phyloP scores from a whole-genome alignment of 306 rosid genomes.

The Begonia fuchsioides region DNA sequence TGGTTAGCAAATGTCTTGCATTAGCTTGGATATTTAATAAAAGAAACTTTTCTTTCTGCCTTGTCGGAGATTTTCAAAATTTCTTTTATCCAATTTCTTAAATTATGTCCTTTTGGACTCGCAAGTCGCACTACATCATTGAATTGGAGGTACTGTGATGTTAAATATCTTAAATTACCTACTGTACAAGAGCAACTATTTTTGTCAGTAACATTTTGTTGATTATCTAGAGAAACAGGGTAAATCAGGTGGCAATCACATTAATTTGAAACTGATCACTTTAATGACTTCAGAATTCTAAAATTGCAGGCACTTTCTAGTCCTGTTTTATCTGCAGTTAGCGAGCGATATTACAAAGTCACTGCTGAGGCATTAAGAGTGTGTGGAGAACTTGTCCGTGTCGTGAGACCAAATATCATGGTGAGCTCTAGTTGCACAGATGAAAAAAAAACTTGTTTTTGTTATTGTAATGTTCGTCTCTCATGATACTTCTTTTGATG shows the following conservation, averaged over 20 bases:
- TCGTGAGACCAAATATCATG: conserved; percentile 80
- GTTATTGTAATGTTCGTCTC: neutral
- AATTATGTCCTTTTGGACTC: no score
- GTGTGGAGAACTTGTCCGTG: conserved; percentile 90
- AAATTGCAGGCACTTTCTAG: conserved; percentile 74
- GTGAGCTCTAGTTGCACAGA: conserved; percentile 20
- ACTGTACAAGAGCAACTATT: no score
- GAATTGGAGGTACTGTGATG: no score
- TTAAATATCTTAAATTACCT: no score
- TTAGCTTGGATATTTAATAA: no score
- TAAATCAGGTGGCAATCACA: neutral
- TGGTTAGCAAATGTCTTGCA: no score
- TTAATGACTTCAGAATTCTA: conserved; percentile 1
- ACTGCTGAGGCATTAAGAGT: conserved; percentile 98
- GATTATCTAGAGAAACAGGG: no score
- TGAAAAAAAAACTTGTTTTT: neutral
- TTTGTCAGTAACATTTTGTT: no score
- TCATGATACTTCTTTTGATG: conserved; percentile 10
- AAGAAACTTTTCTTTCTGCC: no score
- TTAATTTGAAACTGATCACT: conserved; percentile 1
- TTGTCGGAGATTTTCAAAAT: no score
- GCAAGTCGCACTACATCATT: no score
- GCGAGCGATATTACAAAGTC: conserved; percentile 98
- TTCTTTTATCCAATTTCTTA: no score
- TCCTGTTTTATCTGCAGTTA: conserved; percentile 92